Evolutionary conservation across 768 basidiomycete genomes (phyloP).

Genomic region (Leccinum truebloodii): DNA sequence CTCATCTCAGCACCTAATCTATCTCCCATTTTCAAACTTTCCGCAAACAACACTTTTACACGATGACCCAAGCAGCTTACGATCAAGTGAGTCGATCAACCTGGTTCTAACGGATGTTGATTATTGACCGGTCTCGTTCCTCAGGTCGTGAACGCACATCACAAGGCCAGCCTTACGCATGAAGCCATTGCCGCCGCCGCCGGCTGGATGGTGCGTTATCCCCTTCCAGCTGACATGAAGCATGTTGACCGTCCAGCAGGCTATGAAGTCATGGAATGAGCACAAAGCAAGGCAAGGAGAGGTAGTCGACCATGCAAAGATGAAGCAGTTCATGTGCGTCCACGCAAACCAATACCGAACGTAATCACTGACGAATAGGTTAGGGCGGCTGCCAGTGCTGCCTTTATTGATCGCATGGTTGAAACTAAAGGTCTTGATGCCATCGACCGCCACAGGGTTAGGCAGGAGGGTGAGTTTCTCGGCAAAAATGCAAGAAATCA

Average conservation of each 20-base stretch:
- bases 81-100: constrained; percentile 18
- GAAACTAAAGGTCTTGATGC: constrained; percentile 63
- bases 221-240: neutral
- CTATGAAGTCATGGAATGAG: constrained; percentile 61
- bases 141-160: constrained; percentile 50
- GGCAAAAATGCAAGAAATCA: no score
- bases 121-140: constrained; percentile 1
- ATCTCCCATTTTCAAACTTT: neutral
- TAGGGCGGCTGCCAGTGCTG: constrained; percentile 58
- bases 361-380: neutral
- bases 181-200: constrained; percentile 70
- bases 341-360: constrained; percentile 17
- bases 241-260: constrained; percentile 37
- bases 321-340: constrained; percentile 52
- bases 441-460: constrained; percentile 45
- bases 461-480: constrained; percentile 34
- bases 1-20: constrained; percentile 3
- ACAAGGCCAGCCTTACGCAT: constrained; percentile 62
- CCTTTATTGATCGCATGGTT: constrained; percentile 50
- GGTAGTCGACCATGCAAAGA: constrained; percentile 49
- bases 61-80: constrained; percentile 21
- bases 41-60: constrained; percentile 3
- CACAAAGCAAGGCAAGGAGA: constrained; percentile 53
- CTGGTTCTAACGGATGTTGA: neutral
- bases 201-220: constrained; percentile 51